Evolutionary conservation across 2,329 filamentous ascomycete genomes (phyloP).

Genomic region (Colletotrichum sansevieriae): DNA sequence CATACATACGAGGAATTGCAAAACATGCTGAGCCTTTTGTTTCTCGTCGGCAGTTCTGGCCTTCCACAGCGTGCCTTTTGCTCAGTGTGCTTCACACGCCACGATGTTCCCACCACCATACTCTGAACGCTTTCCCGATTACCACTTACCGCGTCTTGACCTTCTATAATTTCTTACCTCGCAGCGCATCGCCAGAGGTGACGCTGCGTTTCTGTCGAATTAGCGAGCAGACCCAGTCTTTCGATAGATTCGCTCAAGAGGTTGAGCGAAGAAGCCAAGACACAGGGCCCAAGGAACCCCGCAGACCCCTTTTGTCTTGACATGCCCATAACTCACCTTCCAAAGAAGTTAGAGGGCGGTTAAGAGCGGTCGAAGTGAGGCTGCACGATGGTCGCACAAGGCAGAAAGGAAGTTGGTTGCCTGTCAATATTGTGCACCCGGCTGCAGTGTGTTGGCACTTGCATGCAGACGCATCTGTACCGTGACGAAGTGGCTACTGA

Average conservation of each 20-base stretch:
- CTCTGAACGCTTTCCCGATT: not conserved
- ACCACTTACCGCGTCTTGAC: not conserved
- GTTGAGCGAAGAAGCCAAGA: no score
- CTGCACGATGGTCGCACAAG: no score
- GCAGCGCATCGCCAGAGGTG: no score
- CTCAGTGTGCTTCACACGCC: conserved; percentile 9
- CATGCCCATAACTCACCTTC: no score
- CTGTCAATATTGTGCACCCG: not conserved
- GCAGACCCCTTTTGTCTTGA: no score
- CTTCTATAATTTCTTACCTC: no score
- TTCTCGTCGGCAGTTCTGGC: conserved; percentile 1
- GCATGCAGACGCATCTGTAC: conserved; percentile 13
- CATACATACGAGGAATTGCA: conserved; percentile 37
- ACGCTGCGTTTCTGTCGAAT: no score
- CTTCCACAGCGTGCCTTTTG: not conserved
- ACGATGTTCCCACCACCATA: not conserved
- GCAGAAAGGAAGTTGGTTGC: not conserved
- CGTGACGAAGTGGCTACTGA: conserved; percentile 18
- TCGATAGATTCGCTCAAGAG: no score
- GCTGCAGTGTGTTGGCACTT: not conserved
- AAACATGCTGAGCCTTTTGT: conserved; percentile 23
- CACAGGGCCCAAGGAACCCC: no score
- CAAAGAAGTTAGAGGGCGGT: no score
- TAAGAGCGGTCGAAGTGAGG: no score
- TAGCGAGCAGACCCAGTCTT: no score